These are phyloP conservation scores for Oryza rufipogon DNA, from an alignment of 176 grass and related monocot genomes.

Conservation along the genomic window DNA sequence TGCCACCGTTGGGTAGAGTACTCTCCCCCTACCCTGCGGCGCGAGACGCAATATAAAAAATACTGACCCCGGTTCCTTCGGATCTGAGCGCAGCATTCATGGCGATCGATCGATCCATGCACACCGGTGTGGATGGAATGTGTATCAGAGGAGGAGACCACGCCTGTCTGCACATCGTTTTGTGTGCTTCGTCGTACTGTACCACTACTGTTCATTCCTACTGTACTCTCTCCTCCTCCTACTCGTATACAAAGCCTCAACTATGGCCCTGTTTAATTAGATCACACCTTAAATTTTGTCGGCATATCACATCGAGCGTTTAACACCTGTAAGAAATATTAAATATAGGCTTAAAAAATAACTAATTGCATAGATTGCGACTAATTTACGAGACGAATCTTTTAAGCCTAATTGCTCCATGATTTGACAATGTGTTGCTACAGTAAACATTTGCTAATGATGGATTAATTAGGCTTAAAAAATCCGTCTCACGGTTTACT, in stretches of 20 bases:
- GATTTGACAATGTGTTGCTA: too few species aligned
- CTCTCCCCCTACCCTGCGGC: neutral
- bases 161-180: constrained; percentile 15
- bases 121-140: constrained; percentile 19
- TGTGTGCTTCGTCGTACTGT: neutral
- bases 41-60: constrained; percentile 22
- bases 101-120: constrained; percentile 6
- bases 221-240: neutral
- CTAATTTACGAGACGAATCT: too few species aligned
- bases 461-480: too few species aligned
- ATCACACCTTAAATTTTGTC: too few species aligned
- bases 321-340: too few species aligned
- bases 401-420: too few species aligned
- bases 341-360: too few species aligned
- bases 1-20: neutral
- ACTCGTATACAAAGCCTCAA: neutral
- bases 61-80: constrained; percentile 22
- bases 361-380: too few species aligned
- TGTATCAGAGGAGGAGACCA: constrained; percentile 8
- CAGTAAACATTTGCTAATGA: too few species aligned
- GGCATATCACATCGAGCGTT: too few species aligned
- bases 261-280: too few species aligned
- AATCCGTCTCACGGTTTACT: too few species aligned
- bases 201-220: neutral
- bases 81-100: constrained; percentile 42